Conservation (phyloP, 768 basidiomycete genomes). For the Boletus huronensis region DNA sequence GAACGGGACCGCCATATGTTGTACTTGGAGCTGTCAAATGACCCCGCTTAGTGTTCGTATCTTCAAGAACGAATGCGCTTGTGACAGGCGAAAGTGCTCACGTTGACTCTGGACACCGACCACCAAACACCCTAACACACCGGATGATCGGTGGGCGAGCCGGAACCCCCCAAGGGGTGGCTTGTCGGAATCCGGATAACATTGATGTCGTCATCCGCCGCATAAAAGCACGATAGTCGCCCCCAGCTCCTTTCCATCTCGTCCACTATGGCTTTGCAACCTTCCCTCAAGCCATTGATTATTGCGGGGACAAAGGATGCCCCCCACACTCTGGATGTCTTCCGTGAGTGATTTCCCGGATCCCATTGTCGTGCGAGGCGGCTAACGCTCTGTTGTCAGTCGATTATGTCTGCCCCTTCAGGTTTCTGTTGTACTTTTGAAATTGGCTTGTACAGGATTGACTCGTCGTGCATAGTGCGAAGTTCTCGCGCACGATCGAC, state of each 20-base stretch:
- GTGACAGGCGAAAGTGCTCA: too few species aligned
- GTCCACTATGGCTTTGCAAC: conserved; percentile 69
- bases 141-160: too few species aligned
- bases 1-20: conserved; percentile 44
- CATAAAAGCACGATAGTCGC: not conserved
- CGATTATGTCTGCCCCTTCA: conserved; percentile 87
- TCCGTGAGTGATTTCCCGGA: conserved; percentile 44
- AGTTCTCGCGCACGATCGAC: conserved; percentile 58
- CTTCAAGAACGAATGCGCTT: too few species aligned
- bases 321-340: conserved; percentile 78
- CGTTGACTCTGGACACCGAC: too few species aligned
- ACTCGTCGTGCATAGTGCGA: conserved; percentile 42
- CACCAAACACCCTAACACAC: too few species aligned
- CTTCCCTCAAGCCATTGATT: conserved; percentile 61
- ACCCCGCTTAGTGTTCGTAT: not conserved
- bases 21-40: not conserved
- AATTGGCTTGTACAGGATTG: not conserved
- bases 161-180: too few species aligned
- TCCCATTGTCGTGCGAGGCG: not conserved
- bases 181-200: too few species aligned
- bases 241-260: not conserved
- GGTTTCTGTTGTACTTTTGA: conserved; percentile 34
- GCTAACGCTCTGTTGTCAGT: conserved; percentile 39
- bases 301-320: conserved; percentile 57
- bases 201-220: conserved; percentile 3